Evolutionary conservation across 2,329 filamentous ascomycete genomes (phyloP).

Genomic region (Nemania serpens): DNA sequence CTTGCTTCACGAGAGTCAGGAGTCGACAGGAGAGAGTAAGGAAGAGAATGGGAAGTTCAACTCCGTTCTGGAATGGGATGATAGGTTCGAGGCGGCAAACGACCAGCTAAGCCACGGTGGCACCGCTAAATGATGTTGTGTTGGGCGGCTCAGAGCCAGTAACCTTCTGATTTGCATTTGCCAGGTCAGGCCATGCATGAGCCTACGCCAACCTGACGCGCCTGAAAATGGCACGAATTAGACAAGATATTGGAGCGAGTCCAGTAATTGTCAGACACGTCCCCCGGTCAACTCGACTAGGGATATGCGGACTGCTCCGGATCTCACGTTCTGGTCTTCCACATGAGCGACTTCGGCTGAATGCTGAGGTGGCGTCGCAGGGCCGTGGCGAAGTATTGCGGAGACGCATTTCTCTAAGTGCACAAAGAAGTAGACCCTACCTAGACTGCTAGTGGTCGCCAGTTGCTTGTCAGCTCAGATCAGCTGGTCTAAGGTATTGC

Average conservation of each 20-base stretch:
- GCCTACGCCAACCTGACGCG: slow-evolving; percentile 23
- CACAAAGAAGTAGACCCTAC: too few relatives aligned
- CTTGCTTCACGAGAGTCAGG: too few relatives aligned
- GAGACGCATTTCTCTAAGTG: background rate
- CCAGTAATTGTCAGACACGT: slow-evolving; percentile 29
- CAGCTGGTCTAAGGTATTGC: too few relatives aligned
- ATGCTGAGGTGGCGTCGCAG: background rate
- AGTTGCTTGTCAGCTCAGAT: too few relatives aligned
- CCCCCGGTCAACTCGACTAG: slow-evolving; percentile 7
- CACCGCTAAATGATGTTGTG: slow-evolving; percentile 28
- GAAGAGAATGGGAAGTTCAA: background rate
- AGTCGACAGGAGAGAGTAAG: background rate
- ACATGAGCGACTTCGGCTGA: slow-evolving; percentile 28
- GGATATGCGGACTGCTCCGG: slow-evolving; percentile 19
- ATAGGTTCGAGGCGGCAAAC: slow-evolving; percentile 8
- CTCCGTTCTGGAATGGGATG: background rate
- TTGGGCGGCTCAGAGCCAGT: slow-evolving; percentile 28
- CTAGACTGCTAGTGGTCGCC: too few relatives aligned
- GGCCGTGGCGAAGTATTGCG: slow-evolving; percentile 6
- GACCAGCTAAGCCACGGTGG: slow-evolving; percentile 23
- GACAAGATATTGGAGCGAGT: background rate
- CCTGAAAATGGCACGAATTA: background rate
- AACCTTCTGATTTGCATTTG: slow-evolving; percentile 23
- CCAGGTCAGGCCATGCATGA: slow-evolving; percentile 22
- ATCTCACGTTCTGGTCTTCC: slow-evolving; percentile 1